These are phyloP conservation scores for Saksenaea vasiformis DNA, from an alignment of 371 early-diverging fungal species.

Conservation along the genomic window DNA sequence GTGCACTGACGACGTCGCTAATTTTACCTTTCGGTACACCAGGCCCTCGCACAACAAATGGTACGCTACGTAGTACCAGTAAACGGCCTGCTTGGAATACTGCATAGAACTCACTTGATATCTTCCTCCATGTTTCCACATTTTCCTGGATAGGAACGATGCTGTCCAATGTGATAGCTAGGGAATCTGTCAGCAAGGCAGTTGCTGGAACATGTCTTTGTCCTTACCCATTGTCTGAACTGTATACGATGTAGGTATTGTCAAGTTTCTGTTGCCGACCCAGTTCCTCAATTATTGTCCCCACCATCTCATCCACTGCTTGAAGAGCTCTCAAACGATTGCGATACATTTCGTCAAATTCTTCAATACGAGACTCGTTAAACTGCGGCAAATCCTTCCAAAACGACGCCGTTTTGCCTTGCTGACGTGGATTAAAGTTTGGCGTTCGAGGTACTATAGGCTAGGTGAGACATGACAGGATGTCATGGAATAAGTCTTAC, in stretches of 20 bases:
- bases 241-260: constrained; percentile 67
- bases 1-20: constrained; percentile 52
- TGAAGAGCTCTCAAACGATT: constrained; percentile 63
- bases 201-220: neutral
- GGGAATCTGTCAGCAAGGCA: neutral
- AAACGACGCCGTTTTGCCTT: constrained; percentile 58
- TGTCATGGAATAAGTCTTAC: constrained; percentile 14
- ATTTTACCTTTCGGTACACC: constrained; percentile 52
- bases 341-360: constrained; percentile 57
- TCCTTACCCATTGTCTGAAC: constrained; percentile 62
- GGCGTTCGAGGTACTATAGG: constrained; percentile 60
- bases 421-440: constrained; percentile 58
- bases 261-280: constrained; percentile 57
- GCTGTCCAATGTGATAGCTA: constrained; percentile 65
- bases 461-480: constrained; percentile 5
- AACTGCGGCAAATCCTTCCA: constrained; percentile 50
- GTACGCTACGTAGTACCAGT: constrained; percentile 35
- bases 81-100: neutral
- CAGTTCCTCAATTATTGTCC: constrained; percentile 52
- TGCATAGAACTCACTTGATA: constrained; percentile 41
- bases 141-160: constrained; percentile 64
- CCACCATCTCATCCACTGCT: constrained; percentile 68
- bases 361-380: constrained; percentile 35
- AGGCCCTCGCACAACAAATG: constrained; percentile 66
- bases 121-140: constrained; percentile 64